Base-by-base conservation (phyloP, 306 rosid genomes). In the Bauhinia variegata region DNA sequence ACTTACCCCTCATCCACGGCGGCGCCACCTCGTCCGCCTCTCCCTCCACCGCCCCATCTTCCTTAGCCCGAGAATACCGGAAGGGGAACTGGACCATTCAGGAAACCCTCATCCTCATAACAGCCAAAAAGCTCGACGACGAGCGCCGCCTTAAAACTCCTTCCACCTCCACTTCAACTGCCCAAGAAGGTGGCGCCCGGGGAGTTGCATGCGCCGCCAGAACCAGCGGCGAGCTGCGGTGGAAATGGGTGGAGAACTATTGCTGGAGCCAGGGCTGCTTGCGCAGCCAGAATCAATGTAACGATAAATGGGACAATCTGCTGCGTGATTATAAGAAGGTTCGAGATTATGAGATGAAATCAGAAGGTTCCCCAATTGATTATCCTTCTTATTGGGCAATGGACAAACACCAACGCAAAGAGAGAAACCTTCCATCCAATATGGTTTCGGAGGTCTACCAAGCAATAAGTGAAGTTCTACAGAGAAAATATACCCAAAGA, bases 241-340 rank as follows among this genome's bases (percentile, higher is more conserved):
- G 92, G 92, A 86, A 86, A 41, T 84, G 92, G 89, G 92, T 86
- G 0, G 92, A 86, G 54, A 84, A 86, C 60, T 86, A 86, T 72
- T 86, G 92, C 77, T 86, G 92, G 92, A 84, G 23, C 69, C 80
- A 75, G 2, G 92, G 87, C 0, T 86, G 92, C 33, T 56, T 77
- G 3, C 71, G 92, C 53, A 84, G 89, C 85, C 87, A 84, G 60
- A 86, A 84, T 36, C 92, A 86, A 75, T 86, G 87, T 60, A 84
- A 86, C 28, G 92, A 86, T 48, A 86, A 86, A 32, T 86, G 92
- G 92, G 92, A 86, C 60, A 86, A 86, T 30, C 60, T 86, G 17
- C 84, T 86, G 14, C 83, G 92, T 9, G 92, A 86, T 59, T 86
- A 84, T 54, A 81, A 84, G 49, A 84, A 81, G 23, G 85, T 86